Evolutionary conservation across 108 stramenopile genomes (phyloP).

Genomic region (Skeletonema grethae): DNA sequence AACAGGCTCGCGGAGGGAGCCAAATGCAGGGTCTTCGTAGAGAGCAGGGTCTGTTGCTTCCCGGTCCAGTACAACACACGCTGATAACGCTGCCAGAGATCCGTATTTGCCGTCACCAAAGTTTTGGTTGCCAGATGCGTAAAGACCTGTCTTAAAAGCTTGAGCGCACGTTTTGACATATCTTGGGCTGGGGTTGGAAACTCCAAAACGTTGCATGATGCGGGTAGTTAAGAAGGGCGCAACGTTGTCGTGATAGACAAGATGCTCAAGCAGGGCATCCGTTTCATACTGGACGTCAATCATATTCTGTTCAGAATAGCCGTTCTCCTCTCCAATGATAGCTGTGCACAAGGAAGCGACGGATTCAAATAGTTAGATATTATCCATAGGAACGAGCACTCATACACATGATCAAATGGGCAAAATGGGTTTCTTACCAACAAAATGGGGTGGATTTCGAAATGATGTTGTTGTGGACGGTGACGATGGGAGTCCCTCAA

Average conservation of each 20-base stretch:
- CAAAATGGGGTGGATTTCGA: conserved; percentile 67
- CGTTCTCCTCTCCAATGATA: background rate
- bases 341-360: background rate
- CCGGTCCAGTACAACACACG: conserved; percentile 60
- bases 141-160: conserved; percentile 64
- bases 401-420: background rate
- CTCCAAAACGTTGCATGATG: conserved; percentile 61
- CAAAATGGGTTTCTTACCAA: conserved; percentile 16
- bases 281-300: conserved; percentile 72
- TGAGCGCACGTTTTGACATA: conserved; percentile 49
- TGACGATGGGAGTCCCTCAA: conserved; percentile 19
- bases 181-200: conserved; percentile 68
- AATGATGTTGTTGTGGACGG: conserved; percentile 30
- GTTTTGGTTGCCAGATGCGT: conserved; percentile 24
- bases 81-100: conserved; percentile 55
- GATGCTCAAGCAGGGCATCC: conserved; percentile 71
- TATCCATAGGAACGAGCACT: background rate
- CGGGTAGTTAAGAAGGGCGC: conserved; percentile 65
- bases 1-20: conserved; percentile 66
- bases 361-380: background rate
- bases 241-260: conserved; percentile 60
- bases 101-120: conserved; percentile 65
- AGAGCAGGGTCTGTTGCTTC: conserved; percentile 54
- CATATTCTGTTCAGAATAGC: conserved; percentile 37
- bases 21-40: conserved; percentile 62